Evolutionary conservation across 2,329 filamentous ascomycete species (phyloP), one percentile per base, ranked within the genome.

Genomic region (Ophiostoma fasciatum): DNA sequence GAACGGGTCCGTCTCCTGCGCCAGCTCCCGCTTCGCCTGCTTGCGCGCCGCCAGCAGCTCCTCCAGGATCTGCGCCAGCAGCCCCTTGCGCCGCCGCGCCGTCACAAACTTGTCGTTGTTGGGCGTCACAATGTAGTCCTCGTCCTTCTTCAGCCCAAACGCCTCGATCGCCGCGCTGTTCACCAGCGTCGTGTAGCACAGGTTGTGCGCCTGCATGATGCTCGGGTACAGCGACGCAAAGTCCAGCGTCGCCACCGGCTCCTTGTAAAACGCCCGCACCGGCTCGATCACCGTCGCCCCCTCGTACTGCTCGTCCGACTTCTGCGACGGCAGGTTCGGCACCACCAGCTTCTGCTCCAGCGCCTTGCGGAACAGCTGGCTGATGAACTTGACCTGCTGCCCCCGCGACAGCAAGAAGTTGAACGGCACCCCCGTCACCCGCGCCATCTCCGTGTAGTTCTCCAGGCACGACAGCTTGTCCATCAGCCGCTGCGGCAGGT

Each of bases 401-500:
- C 90, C 90, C 51, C 87, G 77, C 18, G 90, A 76, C 2, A 98
- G 69, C 30, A 98, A 68, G 51, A 80, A 93, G 53, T 94, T 96
- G 65, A 98, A 98, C 0, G 90, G 90, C 5, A 98, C 88, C 48
- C 90, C 90, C 19, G 92, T 98, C 59, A 98, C 90, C 73, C 90
- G 90, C 39, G 90, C 88, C 90, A 98, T 98, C 60, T 98, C 90
- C 0, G 90, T 96, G 51, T 96, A 96, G 55, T 98, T 98, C 59
- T 94, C 82, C n/a, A 98, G 66, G 58, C 90, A 96, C 52, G 93
- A 96, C 19, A 98, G 66, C 57, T 98, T 98, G 53, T 98, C 90
- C 77, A 98, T 87, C 35, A 98, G 59, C 41, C 92, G 66, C 51
- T 96, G 87, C 1, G 90, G 90, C 4, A 98, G 66, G 50, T 94